phyloP scores from a whole-genome alignment of 495 filamentous ascomycete species.

The Penicillium dipodomyicola region DNA sequence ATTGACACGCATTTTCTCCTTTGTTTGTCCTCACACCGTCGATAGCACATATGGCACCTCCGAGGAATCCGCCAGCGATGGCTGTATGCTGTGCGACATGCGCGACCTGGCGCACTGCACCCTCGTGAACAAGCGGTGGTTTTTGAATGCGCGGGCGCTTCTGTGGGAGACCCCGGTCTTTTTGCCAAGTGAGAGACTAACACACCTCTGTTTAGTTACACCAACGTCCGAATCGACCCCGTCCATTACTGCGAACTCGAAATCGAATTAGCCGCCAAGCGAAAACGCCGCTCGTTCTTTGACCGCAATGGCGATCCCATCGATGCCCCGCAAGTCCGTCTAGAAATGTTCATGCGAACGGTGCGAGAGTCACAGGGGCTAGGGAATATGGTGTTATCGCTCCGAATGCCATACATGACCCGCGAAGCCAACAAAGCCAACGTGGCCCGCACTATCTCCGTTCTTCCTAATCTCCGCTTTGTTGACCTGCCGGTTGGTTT shows the following conservation, averaged over 20 bases:
- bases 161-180: constrained; percentile 45
- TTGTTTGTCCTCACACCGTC: constrained; percentile 76
- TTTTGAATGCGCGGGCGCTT: constrained; percentile 45
- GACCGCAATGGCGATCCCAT: constrained; percentile 72
- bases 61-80: constrained; percentile 79
- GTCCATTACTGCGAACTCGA: constrained; percentile 95
- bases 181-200: constrained; percentile 8
- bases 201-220: constrained; percentile 60
- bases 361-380: constrained; percentile 71
- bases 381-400: constrained; percentile 63
- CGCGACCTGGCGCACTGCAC: constrained; percentile 82
- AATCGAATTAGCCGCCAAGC: constrained; percentile 69
- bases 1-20: constrained; percentile 70
- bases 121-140: constrained; percentile 72
- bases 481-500: constrained; percentile 83
- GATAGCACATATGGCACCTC: constrained; percentile 78
- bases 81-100: constrained; percentile 94
- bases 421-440: constrained; percentile 82
- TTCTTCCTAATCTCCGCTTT: constrained; percentile 81
- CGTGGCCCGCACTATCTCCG: constrained; percentile 80
- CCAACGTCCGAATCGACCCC: constrained; percentile 84
- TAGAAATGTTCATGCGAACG: constrained; percentile 74
- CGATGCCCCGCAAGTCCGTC: constrained; percentile 71
- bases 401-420: constrained; percentile 96
- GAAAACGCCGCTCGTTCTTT: constrained; percentile 72